phyloP scores from a whole-genome alignment of 2,329 filamentous ascomycete species.

The Sporothrix brasiliensis region DNA sequence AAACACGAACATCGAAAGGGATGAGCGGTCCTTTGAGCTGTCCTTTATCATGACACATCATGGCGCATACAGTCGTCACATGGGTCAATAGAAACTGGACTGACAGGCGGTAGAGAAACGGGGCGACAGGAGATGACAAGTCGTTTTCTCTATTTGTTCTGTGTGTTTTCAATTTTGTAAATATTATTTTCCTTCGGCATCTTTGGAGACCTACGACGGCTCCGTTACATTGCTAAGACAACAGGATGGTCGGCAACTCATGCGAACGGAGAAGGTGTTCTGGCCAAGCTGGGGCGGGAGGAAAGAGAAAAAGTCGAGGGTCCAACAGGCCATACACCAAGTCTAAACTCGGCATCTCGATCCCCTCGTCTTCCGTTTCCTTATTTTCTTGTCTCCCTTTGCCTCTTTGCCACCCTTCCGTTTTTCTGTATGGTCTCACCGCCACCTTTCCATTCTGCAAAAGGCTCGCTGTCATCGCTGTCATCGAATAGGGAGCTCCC shows the following conservation, averaged over 20 bases:
- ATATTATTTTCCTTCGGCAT: background rate
- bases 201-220: background rate
- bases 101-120: background rate
- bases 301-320: background rate
- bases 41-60: background rate
- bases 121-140: constrained; percentile 7
- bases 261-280: constrained; percentile 1
- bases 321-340: background rate
- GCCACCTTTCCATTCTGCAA: background rate
- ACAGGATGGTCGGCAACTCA: background rate
- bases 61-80: constrained; percentile 11
- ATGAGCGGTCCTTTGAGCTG: background rate
- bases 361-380: background rate
- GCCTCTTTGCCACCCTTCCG: background rate
- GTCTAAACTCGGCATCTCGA: constrained; percentile 9
- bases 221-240: background rate
- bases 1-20: background rate
- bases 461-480: background rate
- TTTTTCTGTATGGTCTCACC: background rate
- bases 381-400: background rate
- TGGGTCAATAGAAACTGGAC: background rate
- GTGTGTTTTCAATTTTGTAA: background rate
- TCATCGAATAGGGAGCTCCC: constrained; percentile 27
- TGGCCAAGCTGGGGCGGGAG: constrained; percentile 3
- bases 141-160: background rate